Evolutionary conservation across 164 flowering plant genomes (phyloP).

Genomic region (Euptelea pleiosperma): DNA sequence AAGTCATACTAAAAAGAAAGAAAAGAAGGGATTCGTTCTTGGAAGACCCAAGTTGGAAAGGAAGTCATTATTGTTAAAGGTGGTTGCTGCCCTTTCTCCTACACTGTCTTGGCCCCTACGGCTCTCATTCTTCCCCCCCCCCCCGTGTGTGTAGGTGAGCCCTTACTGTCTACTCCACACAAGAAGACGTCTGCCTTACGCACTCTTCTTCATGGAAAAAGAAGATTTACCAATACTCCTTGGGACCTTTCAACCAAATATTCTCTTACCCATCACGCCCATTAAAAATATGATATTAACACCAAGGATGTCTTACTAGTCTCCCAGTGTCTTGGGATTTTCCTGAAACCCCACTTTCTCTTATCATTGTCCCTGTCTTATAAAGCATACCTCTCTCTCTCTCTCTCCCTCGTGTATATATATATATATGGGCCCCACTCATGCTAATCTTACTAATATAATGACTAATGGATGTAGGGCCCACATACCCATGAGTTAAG

Average conservation of each 20-base stretch:
- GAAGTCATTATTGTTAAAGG: not conserved
- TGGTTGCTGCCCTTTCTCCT: conserved; percentile 3
- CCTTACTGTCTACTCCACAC: conserved; percentile 15
- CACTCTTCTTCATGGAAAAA: conserved; percentile 9
- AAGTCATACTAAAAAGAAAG: too few relatives aligned
- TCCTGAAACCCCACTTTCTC: not conserved
- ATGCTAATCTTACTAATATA: too few relatives aligned
- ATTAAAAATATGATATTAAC: not conserved
- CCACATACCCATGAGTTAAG: too few relatives aligned
- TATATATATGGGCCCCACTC: too few relatives aligned
- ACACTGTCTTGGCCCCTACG: conserved; percentile 17
- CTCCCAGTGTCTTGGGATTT: conserved; percentile 4
- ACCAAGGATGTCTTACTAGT: not conserved
- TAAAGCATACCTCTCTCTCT: too few relatives aligned
- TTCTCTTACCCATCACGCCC: too few relatives aligned
- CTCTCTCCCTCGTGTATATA: too few relatives aligned
- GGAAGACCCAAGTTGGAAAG: conserved; percentile 14
- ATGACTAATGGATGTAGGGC: too few relatives aligned
- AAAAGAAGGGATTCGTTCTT: conserved; percentile 5
- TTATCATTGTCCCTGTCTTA: conserved; percentile 7
- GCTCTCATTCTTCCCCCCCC: too few relatives aligned
- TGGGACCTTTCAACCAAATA: conserved; percentile 13
- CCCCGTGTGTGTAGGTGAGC: conserved; percentile 11
- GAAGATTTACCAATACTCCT: conserved; percentile 15
- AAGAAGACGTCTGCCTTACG: conserved; percentile 18